Percentiles rank a stretch among this genome's conserved stretches.
Evolutionary conservation across 116 monocot genomes (phyloP).

Genomic region (Iris pallida): DNA sequence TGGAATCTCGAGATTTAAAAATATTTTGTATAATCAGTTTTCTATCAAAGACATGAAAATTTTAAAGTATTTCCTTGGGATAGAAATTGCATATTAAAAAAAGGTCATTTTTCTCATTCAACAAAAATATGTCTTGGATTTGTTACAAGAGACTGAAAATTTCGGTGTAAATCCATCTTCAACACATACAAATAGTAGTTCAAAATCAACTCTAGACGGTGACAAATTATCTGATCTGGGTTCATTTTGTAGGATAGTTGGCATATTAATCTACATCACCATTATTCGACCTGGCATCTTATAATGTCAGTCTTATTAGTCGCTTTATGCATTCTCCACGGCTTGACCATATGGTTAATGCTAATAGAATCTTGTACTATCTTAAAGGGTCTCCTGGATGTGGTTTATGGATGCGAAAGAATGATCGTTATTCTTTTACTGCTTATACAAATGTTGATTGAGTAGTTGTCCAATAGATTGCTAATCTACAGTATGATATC

Average conservation of each 20-base stretch:
- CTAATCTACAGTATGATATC: background rate
- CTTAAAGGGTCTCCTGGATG: no score
- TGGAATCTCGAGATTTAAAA: no score
- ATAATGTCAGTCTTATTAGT: constrained; percentile 1
- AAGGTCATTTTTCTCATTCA: constrained; percentile 8
- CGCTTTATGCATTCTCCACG: constrained; percentile 11
- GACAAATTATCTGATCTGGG: background rate
- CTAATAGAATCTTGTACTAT: background rate
- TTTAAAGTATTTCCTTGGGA: constrained; percentile 2
- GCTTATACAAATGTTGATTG: no score
- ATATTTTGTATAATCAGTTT: no score
- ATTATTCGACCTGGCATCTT: constrained; percentile 10
- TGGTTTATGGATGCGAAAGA: no score
- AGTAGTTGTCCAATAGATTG: background rate
- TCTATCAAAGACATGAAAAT: no score
- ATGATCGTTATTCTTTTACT: no score
- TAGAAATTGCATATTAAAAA: constrained; percentile 12
- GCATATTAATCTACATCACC: no score
- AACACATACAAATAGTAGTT: constrained; percentile 2
- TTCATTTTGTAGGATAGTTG: no score
- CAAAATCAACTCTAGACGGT: background rate
- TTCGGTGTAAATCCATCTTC: background rate
- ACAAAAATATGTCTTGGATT: constrained; percentile 1
- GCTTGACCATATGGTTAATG: constrained; percentile 1
- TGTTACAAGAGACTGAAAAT: background rate